Conservation (phyloP, 768 basidiomycete species). For the Kwoniella shandongensis region DNA sequence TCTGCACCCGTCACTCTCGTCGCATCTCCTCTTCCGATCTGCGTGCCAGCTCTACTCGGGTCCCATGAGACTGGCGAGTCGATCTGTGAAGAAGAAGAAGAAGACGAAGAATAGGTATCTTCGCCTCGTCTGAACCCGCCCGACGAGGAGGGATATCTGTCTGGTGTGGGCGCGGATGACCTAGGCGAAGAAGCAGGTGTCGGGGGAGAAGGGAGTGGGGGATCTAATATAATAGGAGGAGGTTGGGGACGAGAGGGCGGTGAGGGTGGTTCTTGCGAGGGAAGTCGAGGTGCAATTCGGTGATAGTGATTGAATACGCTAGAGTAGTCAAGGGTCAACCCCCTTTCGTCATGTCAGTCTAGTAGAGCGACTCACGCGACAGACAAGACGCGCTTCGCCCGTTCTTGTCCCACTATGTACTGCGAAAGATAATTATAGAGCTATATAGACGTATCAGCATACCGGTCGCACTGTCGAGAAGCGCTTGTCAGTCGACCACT, state of each 20-base stretch:
- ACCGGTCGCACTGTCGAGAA: background rate
- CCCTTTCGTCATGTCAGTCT: too few species aligned
- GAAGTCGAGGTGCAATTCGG: conserved; percentile 61
- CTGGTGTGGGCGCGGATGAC: background rate
- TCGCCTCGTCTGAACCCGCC: background rate
- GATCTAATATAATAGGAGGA: conserved; percentile 18
- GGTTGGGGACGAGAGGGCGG: conserved; percentile 10
- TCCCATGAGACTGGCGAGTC: conserved; percentile 13
- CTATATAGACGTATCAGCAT: conserved; percentile 54
- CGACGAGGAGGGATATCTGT: background rate
- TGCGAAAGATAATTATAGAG: conserved; percentile 81
- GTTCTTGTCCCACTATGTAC: conserved; percentile 87
- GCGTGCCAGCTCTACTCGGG: conserved; percentile 25
- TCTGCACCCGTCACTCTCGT: conserved; percentile 28
- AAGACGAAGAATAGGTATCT: too few species aligned
- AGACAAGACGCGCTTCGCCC: conserved; percentile 87
- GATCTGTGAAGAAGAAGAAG: background rate
- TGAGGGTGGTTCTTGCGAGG: conserved; percentile 5
- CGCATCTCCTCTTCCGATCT: conserved; percentile 23
- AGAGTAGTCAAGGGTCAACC: background rate
- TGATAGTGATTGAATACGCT: conserved; percentile 96
- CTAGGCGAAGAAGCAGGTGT: too few species aligned
- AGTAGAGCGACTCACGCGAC: conserved; percentile 78
- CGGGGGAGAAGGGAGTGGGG: conserved; percentile 13
- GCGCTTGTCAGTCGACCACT: conserved; percentile 9